Evolutionary conservation across 768 basidiomycete genomes (phyloP), one percentile per base, ranked within the genome.

Genomic region (Sarcodon aspratus): DNA sequence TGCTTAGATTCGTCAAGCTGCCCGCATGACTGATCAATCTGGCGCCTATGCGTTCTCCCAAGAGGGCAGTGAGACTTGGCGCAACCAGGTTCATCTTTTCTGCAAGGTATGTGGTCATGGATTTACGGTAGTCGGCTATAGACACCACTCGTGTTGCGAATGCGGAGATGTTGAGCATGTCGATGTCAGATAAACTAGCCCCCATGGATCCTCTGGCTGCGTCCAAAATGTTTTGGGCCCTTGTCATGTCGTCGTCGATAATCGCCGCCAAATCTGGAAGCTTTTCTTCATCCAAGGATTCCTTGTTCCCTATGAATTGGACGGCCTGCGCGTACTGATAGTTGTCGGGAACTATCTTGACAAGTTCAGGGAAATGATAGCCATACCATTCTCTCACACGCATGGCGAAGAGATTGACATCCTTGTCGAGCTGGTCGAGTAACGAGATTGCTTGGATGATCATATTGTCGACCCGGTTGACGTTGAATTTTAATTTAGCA

Each of bases 11-110:
- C 52, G 93, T 96, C 64, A 98, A 73, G 58, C 90, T 93, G 21
- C 95, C 95, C 15, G 95, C 94, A 61, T 98, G 95, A 57, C 86
- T 90, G 72, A 96, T 96, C 50, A 96, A 69, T 44, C 92, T 74
- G 9, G 93, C 93, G 42, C 90, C 89, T 54, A 96, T 90, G 44
- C 92, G 80, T 67, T 96, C 92, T 33, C 92, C 92, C 3, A 95
- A 78, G 49, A 95, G 72, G 12, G 90, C 88, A 0, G 91, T 91
- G 61, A 96, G 66, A 61, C 85, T 95, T 1, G 95, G 95, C 9
- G 95, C 95, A 48, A 98, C 94, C 31, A 82, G 76, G 69, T 95
- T 92, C 95, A 97, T 98, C 72, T 98, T 98, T 70, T 97, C 95
- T 33, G 86, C 66, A 13, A 97, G 70, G 63, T 97, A 97, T 33